Evolutionary conservation across 192 early-diverging fungal genomes (phyloP).

Genomic region (Backusella mclennaniae): DNA sequence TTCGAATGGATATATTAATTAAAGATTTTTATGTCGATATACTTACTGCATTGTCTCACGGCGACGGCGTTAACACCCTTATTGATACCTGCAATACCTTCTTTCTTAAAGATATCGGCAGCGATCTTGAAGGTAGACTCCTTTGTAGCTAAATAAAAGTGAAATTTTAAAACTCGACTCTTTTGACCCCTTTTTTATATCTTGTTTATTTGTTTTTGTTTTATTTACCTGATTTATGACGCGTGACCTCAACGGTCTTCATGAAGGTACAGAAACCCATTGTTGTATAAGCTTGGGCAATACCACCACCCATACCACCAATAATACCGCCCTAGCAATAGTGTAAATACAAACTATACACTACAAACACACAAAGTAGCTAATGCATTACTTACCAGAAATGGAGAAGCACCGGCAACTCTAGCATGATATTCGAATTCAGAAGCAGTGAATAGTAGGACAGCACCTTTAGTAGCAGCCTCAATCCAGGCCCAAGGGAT

Average conservation of each 20-base stretch:
- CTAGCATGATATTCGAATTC: slow-evolving; percentile 57
- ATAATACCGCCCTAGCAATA: slow-evolving; percentile 73
- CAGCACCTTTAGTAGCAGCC: slow-evolving; percentile 60
- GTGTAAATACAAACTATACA: background rate
- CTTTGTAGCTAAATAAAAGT: slow-evolving; percentile 43
- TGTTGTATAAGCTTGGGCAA: slow-evolving; percentile 95
- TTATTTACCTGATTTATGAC: slow-evolving; percentile 72
- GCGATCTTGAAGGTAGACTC: slow-evolving; percentile 85
- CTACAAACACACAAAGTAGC: slow-evolving; percentile 4
- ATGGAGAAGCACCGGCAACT: slow-evolving; percentile 52
- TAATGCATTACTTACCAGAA: slow-evolving; percentile 38
- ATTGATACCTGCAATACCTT: slow-evolving; percentile 96
- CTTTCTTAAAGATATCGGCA: slow-evolving; percentile 83
- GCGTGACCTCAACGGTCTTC: slow-evolving; percentile 98
- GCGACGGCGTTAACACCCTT: slow-evolving; percentile 99
- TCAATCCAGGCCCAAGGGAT: slow-evolving; percentile 70
- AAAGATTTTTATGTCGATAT: background rate
- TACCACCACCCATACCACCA: slow-evolving; percentile 93
- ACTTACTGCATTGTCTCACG: slow-evolving; percentile 77
- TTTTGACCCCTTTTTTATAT: background rate
- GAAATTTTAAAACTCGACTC: background rate
- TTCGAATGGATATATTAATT: background rate
- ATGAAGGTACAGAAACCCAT: slow-evolving; percentile 99
- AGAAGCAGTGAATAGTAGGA: slow-evolving; percentile 59
- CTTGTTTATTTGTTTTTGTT: slow-evolving; percentile 11